These are phyloP conservation scores for Rhodotorula sp. DNA, from an alignment of 1,284 basidiomycete species.

Conservation along the genomic window DNA sequence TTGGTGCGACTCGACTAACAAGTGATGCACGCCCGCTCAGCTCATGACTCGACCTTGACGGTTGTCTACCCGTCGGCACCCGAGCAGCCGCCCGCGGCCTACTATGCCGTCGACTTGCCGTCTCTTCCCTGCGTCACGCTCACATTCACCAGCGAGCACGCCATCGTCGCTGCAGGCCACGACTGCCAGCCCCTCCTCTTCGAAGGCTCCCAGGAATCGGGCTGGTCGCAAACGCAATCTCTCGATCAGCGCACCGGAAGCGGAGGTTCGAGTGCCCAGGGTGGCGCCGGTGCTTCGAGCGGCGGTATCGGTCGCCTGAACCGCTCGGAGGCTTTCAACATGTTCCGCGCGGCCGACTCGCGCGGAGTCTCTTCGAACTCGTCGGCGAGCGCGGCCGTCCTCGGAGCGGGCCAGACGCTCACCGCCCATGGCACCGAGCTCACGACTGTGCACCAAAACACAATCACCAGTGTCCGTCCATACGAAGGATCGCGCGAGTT, in stretches of 20 bases:
- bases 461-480: conserved; percentile 83
- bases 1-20: not conserved
- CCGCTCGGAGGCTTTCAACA: conserved; percentile 85
- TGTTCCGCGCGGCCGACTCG: conserved; percentile 89
- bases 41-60: conserved; percentile 85
- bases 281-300: conserved; percentile 50
- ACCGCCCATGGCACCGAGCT: conserved; percentile 64
- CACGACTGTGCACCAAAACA: conserved; percentile 93
- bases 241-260: conserved; percentile 59
- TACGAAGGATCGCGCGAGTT: conserved; percentile 58
- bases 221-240: conserved; percentile 75
- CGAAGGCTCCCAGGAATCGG: conserved; percentile 61
- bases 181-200: conserved; percentile 95
- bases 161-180: conserved; percentile 88
- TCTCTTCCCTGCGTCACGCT: conserved; percentile 78
- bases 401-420: conserved; percentile 47
- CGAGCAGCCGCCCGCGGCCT: conserved; percentile 52
- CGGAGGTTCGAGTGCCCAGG: conserved; percentile 46
- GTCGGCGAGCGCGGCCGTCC: conserved; percentile 48
- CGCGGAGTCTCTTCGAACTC: conserved; percentile 64
- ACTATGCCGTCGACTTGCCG: conserved; percentile 70
- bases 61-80: conserved; percentile 80
- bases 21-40: conserved; percentile 50
- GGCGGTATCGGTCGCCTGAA: conserved; percentile 75
- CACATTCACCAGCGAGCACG: conserved; percentile 76